These are phyloP conservation scores for Phytophthora kernoviae DNA, from an alignment of 352 stramenopile species.

Conservation along the genomic window DNA sequence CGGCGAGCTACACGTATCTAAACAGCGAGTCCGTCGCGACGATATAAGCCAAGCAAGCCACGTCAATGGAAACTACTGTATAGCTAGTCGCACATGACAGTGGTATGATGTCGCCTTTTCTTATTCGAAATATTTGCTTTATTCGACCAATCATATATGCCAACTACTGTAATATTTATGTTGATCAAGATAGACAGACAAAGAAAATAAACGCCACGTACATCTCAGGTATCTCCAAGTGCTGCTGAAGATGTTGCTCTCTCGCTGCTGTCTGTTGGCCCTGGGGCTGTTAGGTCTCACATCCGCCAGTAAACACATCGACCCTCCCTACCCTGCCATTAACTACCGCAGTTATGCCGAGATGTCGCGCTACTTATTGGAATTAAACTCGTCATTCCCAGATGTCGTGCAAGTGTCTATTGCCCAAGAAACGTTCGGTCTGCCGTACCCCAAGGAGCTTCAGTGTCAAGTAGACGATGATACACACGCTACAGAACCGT, in stretches of 20 bases:
- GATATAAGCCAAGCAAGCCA: constrained; percentile 48
- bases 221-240: constrained; percentile 11
- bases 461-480: constrained; percentile 58
- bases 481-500: constrained; percentile 42
- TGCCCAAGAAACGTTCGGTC: constrained; percentile 81
- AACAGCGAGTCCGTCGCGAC: constrained; percentile 62
- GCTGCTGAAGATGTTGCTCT: constrained; percentile 11
- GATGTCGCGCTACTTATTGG: constrained; percentile 63
- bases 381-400: constrained; percentile 77
- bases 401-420: constrained; percentile 81
- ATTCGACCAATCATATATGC: not conserved
- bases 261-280: not conserved
- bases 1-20: constrained; percentile 72
- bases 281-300: constrained; percentile 5
- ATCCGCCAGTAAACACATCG: not conserved
- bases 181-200: too few species aligned
- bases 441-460: constrained; percentile 77
- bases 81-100: not conserved
- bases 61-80: not conserved
- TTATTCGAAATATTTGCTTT: constrained; percentile 5
- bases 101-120: too few species aligned
- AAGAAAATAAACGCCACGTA: too few species aligned
- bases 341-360: constrained; percentile 76
- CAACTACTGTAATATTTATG: not conserved
- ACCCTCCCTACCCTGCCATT: constrained; percentile 16